Percentiles rank a stretch among this genome's conserved stretches.
Conservation (phyloP, 2,329 filamentous ascomycete species). For the Calonectria honghensis region DNA sequence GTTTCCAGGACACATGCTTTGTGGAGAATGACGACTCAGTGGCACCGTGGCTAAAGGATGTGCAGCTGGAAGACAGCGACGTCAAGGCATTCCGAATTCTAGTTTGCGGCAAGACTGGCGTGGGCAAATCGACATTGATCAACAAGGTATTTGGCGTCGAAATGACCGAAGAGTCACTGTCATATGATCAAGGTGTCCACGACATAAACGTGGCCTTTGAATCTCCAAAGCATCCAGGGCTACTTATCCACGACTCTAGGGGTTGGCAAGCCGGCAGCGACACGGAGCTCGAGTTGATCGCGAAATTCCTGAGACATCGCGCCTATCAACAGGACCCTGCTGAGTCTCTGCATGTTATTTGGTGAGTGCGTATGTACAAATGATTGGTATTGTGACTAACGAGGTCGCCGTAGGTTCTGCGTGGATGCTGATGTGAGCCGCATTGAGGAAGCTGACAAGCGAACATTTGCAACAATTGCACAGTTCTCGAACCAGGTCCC, state of each 20-base stretch:
- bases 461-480: conserved; percentile 53
- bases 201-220: conserved; percentile 54
- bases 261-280: conserved; percentile 54
- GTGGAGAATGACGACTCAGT: conserved; percentile 35
- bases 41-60: conserved; percentile 50
- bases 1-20: conserved; percentile 48
- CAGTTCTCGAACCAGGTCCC: conserved; percentile 53
- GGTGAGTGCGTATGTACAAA: neutral
- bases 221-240: conserved; percentile 50
- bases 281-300: conserved; percentile 51
- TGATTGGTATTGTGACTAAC: accelerated
- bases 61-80: conserved; percentile 51
- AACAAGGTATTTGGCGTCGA: conserved; percentile 55
- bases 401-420: conserved; percentile 45
- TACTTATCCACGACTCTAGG: conserved; percentile 53
- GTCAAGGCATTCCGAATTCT: conserved; percentile 53
- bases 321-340: conserved; percentile 53
- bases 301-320: conserved; percentile 52
- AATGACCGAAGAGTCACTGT: conserved; percentile 50
- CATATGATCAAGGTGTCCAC: conserved; percentile 52
- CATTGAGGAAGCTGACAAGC: conserved; percentile 54
- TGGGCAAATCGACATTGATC: conserved; percentile 54
- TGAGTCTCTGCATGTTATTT: conserved; percentile 52
- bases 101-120: conserved; percentile 53
- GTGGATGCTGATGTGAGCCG: conserved; percentile 52